Conservation (phyloP, 345 rosid species). For the Heritiera fomes region DNA sequence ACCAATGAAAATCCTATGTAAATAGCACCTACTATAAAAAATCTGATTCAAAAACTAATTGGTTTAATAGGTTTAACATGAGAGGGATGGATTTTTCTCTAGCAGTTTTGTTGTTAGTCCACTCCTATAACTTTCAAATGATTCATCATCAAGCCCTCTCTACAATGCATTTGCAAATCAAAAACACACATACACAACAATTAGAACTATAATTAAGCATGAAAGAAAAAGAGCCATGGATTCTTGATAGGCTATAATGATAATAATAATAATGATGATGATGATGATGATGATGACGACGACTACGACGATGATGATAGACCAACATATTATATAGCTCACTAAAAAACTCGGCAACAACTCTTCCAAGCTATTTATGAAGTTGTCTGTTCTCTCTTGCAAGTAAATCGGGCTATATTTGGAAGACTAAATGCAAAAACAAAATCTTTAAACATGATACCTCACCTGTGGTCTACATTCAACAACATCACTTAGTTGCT, state of each 20-base stretch:
- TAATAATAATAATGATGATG: no score
- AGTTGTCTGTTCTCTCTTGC: slow-evolving; percentile 68
- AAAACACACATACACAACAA: neutral
- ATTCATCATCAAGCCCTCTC: slow-evolving; percentile 31
- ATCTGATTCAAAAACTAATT: slow-evolving; percentile 82
- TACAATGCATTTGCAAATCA: slow-evolving; percentile 28
- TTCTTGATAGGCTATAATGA: neutral
- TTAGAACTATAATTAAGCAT: neutral
- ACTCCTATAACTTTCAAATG: no score
- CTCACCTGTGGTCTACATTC: slow-evolving; percentile 74
- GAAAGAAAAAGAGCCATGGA: neutral
- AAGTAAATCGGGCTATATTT: slow-evolving; percentile 73
- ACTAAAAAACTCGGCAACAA: slow-evolving; percentile 51
- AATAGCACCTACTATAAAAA: slow-evolving; percentile 61
- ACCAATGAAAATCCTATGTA: slow-evolving; percentile 4
- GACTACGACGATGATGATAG: neutral
- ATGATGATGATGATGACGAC: no score
- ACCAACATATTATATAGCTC: neutral
- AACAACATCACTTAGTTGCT: slow-evolving; percentile 92
- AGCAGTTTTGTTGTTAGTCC: slow-evolving; percentile 32
- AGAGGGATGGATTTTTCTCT: slow-evolving; percentile 83
- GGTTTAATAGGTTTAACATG: slow-evolving; percentile 45
- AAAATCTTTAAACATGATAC: slow-evolving; percentile 70
- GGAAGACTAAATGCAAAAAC: slow-evolving; percentile 83
- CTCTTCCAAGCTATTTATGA: slow-evolving; percentile 61